Evolutionary conservation across 2,329 filamentous ascomycete genomes (phyloP).

Genomic region (Helminthosporium solani): DNA sequence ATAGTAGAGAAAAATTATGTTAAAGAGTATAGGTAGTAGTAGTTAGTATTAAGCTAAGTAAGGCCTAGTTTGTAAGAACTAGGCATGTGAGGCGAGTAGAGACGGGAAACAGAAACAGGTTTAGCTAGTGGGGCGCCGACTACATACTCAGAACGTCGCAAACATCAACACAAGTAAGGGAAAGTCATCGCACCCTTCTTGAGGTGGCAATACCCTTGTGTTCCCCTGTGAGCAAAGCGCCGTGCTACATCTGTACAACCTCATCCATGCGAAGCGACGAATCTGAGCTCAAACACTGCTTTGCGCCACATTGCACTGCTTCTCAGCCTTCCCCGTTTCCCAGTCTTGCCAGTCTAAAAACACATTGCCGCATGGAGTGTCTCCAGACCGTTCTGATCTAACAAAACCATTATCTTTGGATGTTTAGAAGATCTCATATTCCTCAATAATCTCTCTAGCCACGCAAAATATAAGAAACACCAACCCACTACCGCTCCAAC

Average conservation of each 20-base stretch:
- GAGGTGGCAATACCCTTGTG: constrained; percentile 1
- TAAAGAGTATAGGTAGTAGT: no score
- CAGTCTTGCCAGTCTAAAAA: not conserved
- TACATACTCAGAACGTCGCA: not conserved
- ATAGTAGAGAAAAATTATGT: no score
- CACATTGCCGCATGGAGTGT: not conserved
- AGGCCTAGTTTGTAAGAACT: no score
- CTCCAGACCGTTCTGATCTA: no score
- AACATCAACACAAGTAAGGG: not conserved
- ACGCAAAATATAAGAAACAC: constrained; percentile 10
- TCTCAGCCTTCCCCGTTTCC: constrained; percentile 4
- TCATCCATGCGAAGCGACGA: constrained; percentile 7
- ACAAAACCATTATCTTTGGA: not conserved
- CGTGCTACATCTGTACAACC: not conserved
- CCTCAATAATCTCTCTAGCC: not conserved
- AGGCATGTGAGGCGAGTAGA: no score
- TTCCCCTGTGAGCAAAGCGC: constrained; percentile 6
- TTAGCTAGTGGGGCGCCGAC: no score
- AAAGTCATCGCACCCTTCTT: not conserved
- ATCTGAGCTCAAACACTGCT: constrained; percentile 6
- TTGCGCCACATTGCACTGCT: constrained; percentile 8
- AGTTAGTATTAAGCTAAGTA: not conserved
- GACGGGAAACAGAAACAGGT: no score
- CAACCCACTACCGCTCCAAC: constrained; percentile 14
- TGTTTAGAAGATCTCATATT: not conserved